A percentile compares a stretch with the other conserved stretches of the same genome.
Evolutionary conservation across 1,284 basidiomycete species (phyloP).

Genomic region (Sutorius eximius): DNA sequence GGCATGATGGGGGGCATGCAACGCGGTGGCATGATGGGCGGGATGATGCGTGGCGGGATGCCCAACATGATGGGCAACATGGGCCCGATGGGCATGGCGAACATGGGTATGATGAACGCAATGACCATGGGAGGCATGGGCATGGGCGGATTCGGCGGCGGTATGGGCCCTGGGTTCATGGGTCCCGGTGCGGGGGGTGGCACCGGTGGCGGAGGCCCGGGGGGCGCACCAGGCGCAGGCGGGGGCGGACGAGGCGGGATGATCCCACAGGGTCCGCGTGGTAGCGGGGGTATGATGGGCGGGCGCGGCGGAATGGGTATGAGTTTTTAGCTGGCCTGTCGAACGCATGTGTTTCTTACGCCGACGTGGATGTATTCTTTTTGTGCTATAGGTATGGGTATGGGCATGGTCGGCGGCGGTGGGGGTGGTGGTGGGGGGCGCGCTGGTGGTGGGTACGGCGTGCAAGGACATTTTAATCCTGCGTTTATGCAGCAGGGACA

Average conservation of each 20-base stretch:
- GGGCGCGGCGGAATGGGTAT: slow-evolving; percentile 63
- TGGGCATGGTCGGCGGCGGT: slow-evolving; percentile 51
- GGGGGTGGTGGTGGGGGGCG: slow-evolving; percentile 14
- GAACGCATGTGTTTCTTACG: slow-evolving; percentile 43
- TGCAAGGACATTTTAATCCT: slow-evolving; percentile 68
- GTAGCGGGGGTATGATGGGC: slow-evolving; percentile 47
- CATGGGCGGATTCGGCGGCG: slow-evolving; percentile 47
- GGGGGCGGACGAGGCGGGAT: slow-evolving; percentile 50
- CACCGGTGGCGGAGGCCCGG: no score
- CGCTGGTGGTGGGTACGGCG: slow-evolving; percentile 46
- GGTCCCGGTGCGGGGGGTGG: slow-evolving; percentile 10
- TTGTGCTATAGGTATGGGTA: slow-evolving; percentile 35
- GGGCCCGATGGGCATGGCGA: slow-evolving; percentile 38
- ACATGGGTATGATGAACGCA: slow-evolving; percentile 38
- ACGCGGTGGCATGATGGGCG: slow-evolving; percentile 35
- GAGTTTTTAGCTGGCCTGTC: slow-evolving; percentile 52
- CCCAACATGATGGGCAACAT: slow-evolving; percentile 47
- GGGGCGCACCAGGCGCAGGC: no score
- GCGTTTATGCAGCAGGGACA: slow-evolving; percentile 55
- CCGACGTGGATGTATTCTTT: slow-evolving; percentile 29
- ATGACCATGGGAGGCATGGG: slow-evolving; percentile 49
- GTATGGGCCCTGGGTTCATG: slow-evolving; percentile 40
- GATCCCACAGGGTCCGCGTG: slow-evolving; percentile 59
- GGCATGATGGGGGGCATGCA: slow-evolving; percentile 42
- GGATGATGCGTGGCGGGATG: slow-evolving; percentile 39